Evolutionary conservation across 116 monocot genomes (phyloP).

Genomic region (Trichopus zeylanicus): DNA sequence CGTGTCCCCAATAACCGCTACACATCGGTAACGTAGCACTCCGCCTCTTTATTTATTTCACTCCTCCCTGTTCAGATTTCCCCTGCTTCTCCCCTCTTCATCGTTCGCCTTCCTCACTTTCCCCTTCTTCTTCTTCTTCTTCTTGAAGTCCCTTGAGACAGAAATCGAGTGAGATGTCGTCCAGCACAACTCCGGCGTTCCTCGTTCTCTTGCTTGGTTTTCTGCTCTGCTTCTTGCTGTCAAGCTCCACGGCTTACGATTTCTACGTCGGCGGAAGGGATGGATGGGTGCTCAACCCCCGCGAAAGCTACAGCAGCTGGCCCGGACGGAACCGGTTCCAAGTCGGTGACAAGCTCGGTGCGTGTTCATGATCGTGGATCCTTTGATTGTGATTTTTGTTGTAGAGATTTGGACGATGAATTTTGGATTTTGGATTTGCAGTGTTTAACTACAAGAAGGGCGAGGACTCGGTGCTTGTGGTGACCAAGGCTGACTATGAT

Average conservation of each 20-base stretch:
- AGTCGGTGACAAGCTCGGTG: conserved; percentile 66
- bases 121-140: too few relatives aligned
- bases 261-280: conserved; percentile 37
- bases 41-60: too few relatives aligned
- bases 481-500: conserved; percentile 37
- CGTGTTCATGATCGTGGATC: too few relatives aligned
- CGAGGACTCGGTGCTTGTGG: conserved; percentile 52
- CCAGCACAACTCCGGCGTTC: too few relatives aligned
- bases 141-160: too few relatives aligned
- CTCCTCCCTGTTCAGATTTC: too few relatives aligned
- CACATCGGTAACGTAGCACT: too few relatives aligned
- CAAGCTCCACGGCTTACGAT: conserved; percentile 13
- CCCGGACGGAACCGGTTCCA: conserved; percentile 45
- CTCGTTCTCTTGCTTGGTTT: background rate
- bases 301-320: conserved; percentile 43
- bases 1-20: too few relatives aligned
- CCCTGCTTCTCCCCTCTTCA: background rate
- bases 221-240: background rate
- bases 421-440: conserved; percentile 1
- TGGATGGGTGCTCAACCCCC: conserved; percentile 48
- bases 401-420: too few relatives aligned
- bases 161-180: background rate
- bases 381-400: too few relatives aligned
- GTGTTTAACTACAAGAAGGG: conserved; percentile 74
- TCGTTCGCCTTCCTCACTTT: too few relatives aligned